Evolutionary conservation across 1,284 basidiomycete genomes (phyloP).

Genomic region (Flammula alnicola): DNA sequence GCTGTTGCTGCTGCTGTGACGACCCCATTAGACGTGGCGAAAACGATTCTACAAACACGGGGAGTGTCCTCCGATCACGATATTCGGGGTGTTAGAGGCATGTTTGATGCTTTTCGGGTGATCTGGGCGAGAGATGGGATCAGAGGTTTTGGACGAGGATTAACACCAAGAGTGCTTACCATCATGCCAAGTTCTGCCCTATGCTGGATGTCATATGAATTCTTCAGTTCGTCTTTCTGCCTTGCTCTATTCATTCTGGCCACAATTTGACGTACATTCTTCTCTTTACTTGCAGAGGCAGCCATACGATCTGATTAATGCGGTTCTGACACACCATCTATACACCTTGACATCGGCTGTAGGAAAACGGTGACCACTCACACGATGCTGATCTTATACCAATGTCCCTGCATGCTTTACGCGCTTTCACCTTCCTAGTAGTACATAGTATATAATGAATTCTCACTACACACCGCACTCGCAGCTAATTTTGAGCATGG

Average conservation of each 20-base stretch:
- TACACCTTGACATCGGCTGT: no score
- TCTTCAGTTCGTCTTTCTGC: slow-evolving; percentile 79
- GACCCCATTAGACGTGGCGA: slow-evolving; percentile 98
- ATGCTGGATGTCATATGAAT: slow-evolving; percentile 97
- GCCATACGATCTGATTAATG: slow-evolving; percentile 60
- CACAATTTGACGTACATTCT: slow-evolving; percentile 16
- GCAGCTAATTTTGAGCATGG: slow-evolving; percentile 7
- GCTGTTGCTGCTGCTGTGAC: slow-evolving; percentile 95
- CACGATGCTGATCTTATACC: neutral
- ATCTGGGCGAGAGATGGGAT: slow-evolving; percentile 88
- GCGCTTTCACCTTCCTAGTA: slow-evolving; percentile 11
- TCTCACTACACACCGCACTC: slow-evolving; percentile 6
- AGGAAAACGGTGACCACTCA: no score
- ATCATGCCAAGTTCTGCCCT: slow-evolving; percentile 98
- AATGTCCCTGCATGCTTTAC: neutral
- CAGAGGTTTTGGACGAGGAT: slow-evolving; percentile 86
- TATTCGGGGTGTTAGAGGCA: slow-evolving; percentile 85
- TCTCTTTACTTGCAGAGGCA: slow-evolving; percentile 52
- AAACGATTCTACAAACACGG: slow-evolving; percentile 94
- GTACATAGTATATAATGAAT: slow-evolving; percentile 19
- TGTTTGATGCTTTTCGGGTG: slow-evolving; percentile 88
- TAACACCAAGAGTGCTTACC: slow-evolving; percentile 91
- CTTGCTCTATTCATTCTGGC: neutral
- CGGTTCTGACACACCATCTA: neutral
- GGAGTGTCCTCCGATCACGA: slow-evolving; percentile 83